phyloP scores from a whole-genome alignment of 1,284 basidiomycete species.

The Xanthoconium separans region DNA sequence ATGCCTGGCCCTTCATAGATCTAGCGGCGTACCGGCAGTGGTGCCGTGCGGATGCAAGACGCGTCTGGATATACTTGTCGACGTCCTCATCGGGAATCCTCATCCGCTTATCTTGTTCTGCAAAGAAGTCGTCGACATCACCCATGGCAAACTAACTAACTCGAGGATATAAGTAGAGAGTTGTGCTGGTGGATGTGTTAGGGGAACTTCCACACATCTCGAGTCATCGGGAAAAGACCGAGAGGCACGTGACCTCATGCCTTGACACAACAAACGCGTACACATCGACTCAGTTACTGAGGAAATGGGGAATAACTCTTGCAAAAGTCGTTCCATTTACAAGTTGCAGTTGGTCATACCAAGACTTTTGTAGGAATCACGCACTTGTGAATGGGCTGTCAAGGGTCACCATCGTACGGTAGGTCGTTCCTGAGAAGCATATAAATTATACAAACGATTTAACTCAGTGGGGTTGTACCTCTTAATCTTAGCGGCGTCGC shows the following conservation, averaged over 20 bases:
- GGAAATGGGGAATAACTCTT: too few relatives aligned
- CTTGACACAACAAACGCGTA: too few relatives aligned
- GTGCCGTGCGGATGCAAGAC: constrained; percentile 19
- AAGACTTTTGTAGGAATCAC: too few relatives aligned
- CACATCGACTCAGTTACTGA: too few relatives aligned
- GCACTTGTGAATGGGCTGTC: too few relatives aligned
- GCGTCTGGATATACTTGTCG: constrained; percentile 34
- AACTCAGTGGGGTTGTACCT: neutral
- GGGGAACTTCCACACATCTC: too few relatives aligned
- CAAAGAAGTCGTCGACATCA: constrained; percentile 45
- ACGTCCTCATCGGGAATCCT: constrained; percentile 49
- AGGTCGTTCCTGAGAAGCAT: constrained; percentile 23
- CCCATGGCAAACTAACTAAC: constrained; percentile 17
- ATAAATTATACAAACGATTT: neutral
- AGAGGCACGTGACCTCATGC: too few relatives aligned
- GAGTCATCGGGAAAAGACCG: too few relatives aligned
- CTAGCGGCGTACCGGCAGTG: constrained; percentile 20
- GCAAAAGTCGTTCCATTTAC: too few relatives aligned
- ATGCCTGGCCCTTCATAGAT: neutral
- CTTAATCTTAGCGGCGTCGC: neutral
- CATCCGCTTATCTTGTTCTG: constrained; percentile 54
- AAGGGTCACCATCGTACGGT: neutral
- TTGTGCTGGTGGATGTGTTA: too few relatives aligned
- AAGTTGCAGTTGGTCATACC: too few relatives aligned
- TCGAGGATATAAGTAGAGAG: too few relatives aligned